Evolutionary conservation across 352 stramenopile species (phyloP).

Genomic region (Phytopythium sindhum): DNA sequence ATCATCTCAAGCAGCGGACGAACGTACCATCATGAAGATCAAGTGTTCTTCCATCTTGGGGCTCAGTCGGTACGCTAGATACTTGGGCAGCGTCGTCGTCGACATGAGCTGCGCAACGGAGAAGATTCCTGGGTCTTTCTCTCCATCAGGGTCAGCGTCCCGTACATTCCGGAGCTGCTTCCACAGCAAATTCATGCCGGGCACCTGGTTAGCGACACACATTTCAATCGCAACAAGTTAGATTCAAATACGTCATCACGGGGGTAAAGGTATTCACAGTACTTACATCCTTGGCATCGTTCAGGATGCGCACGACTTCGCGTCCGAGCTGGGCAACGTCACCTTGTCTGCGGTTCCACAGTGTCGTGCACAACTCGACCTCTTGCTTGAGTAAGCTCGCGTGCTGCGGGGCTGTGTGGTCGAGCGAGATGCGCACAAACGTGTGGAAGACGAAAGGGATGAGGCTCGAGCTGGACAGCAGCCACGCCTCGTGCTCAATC

Average conservation of each 20-base stretch:
- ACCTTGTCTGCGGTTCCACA: slow-evolving; percentile 66
- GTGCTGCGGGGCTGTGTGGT: slow-evolving; percentile 54
- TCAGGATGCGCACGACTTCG: slow-evolving; percentile 76
- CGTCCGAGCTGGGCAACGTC: slow-evolving; percentile 70
- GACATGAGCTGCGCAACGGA: slow-evolving; percentile 76
- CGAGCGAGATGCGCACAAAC: slow-evolving; percentile 65
- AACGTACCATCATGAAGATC: slow-evolving; percentile 80
- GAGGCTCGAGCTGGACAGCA: slow-evolving; percentile 64
- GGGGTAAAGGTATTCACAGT: neutral
- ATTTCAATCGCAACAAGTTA: slow-evolving; percentile 7
- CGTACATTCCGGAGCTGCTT: slow-evolving; percentile 73
- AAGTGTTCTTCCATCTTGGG: slow-evolving; percentile 86
- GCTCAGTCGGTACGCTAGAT: slow-evolving; percentile 74
- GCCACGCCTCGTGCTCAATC: slow-evolving; percentile 74
- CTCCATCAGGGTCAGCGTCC: slow-evolving; percentile 34
- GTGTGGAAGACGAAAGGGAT: slow-evolving; percentile 84
- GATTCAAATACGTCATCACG: neutral
- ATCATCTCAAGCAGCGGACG: neutral
- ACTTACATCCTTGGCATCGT: slow-evolving; percentile 77
- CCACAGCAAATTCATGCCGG: slow-evolving; percentile 78
- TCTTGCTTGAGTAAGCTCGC: slow-evolving; percentile 70
- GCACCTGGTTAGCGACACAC: slow-evolving; percentile 35
- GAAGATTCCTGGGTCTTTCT: slow-evolving; percentile 50
- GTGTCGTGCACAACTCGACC: slow-evolving; percentile 66
- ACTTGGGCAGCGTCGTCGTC: slow-evolving; percentile 66